Percentiles rank a stretch among this genome's conserved stretches.
Evolutionary conservation across 2,329 filamentous ascomycete genomes (phyloP).

Genomic region (Aspergillus tamarii): DNA sequence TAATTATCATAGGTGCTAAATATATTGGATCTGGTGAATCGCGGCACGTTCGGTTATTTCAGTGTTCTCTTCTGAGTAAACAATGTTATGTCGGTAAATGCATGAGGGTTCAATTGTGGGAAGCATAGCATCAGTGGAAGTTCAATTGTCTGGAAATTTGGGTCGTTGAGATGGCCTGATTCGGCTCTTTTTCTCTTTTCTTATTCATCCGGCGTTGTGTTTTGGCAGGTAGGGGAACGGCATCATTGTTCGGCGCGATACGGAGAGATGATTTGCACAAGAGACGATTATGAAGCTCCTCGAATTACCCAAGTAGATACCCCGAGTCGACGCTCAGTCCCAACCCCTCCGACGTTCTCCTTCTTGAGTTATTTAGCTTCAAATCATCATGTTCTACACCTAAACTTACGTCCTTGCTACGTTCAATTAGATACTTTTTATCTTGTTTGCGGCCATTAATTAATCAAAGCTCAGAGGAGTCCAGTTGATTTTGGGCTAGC

Average conservation of each 20-base stretch:
- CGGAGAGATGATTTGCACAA: conserved; percentile 42
- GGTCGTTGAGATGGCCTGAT: conserved; percentile 24
- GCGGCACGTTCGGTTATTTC: conserved; percentile 16
- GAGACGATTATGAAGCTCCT: conserved; percentile 48
- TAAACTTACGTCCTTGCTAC: neutral
- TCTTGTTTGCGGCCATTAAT: neutral
- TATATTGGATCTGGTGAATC: conserved; percentile 5
- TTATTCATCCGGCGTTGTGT: conserved; percentile 36
- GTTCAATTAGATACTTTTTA: neutral
- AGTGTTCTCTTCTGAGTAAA: conserved; percentile 21
- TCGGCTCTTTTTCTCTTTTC: conserved; percentile 21
- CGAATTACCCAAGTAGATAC: conserved; percentile 52
- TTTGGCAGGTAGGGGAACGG: conserved; percentile 43
- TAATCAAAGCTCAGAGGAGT: neutral
- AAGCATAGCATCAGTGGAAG: conserved; percentile 36
- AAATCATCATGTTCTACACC: neutral
- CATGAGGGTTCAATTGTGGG: conserved; percentile 26
- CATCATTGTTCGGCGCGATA: conserved; percentile 45
- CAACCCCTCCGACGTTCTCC: conserved; percentile 35
- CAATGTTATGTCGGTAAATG: conserved; percentile 25
- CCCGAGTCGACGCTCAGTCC: conserved; percentile 54
- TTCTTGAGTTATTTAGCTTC: conserved; percentile 16
- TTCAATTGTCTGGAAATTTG: conserved; percentile 30
- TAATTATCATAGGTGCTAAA: conserved; percentile 39
- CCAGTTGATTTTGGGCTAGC: neutral